Percentiles rank a stretch among this genome's conserved stretches.
These are phyloP conservation scores for Phytophthora colocasiae DNA, from an alignment of 352 stramenopile species.

Conservation along the genomic window DNA sequence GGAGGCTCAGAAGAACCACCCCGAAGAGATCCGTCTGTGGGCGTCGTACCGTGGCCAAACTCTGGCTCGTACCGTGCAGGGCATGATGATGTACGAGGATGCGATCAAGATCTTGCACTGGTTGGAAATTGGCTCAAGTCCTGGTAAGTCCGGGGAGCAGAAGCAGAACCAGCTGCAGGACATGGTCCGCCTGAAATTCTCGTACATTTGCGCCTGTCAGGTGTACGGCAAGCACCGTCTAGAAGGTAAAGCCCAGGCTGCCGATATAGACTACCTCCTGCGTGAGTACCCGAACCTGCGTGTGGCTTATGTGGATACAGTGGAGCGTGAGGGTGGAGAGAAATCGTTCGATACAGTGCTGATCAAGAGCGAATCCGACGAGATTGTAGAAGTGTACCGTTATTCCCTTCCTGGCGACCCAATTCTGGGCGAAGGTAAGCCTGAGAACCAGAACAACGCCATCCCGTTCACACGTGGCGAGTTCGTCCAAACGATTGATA, in stretches of 20 bases:
- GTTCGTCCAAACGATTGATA: conserved; percentile 90
- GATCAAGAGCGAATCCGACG: conserved; percentile 80
- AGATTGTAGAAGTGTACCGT: conserved; percentile 84
- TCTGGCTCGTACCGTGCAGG: conserved; percentile 78
- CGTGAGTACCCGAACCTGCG: conserved; percentile 85
- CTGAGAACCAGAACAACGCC: conserved; percentile 89
- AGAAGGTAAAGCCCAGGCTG: conserved; percentile 71
- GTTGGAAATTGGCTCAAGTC: conserved; percentile 81
- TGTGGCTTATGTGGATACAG: conserved; percentile 86
- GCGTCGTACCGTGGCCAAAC: conserved; percentile 86
- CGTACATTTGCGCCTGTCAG: conserved; percentile 87
- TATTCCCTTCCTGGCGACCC: conserved; percentile 84
- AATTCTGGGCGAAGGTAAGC: conserved; percentile 84
- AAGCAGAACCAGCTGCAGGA: conserved; percentile 84
- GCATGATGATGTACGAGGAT: conserved; percentile 91
- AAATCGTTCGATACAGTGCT: conserved; percentile 75
- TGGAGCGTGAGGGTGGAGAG: conserved; percentile 40
- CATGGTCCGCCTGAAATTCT: conserved; percentile 89
- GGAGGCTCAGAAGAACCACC: conserved; percentile 74
- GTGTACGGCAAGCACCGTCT: conserved; percentile 83
- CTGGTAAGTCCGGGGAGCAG: conserved; percentile 70
- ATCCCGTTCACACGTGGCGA: conserved; percentile 82
- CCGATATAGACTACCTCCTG: conserved; percentile 86
- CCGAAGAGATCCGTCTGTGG: conserved; percentile 82
- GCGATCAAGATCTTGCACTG: conserved; percentile 89